Evolutionary conservation across 208 protist species (phyloP).

Genomic region (Crithidia bombi): DNA sequence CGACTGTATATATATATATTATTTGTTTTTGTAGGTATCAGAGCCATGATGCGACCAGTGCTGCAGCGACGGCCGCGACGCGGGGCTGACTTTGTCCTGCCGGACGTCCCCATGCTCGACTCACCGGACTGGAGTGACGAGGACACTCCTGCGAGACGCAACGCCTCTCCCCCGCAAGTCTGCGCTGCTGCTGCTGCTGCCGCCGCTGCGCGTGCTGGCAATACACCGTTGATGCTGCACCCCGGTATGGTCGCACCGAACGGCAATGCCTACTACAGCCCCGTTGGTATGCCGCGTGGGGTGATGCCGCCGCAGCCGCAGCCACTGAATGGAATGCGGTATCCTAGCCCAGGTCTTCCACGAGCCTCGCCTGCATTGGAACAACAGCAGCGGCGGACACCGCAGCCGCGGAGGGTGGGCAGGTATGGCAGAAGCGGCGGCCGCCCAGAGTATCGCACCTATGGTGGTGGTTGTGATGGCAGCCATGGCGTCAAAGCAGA

Average conservation of each 20-base stretch:
- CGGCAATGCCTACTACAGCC: background rate
- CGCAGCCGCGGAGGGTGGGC: background rate
- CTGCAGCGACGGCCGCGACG: conserved; percentile 3
- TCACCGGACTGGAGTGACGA: conserved; percentile 40
- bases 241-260: background rate
- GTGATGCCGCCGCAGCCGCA: background rate
- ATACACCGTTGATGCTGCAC: background rate
- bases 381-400: conserved; percentile 4
- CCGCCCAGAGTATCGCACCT: background rate
- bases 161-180: background rate
- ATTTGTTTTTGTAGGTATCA: background rate
- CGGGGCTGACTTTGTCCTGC: conserved; percentile 38
- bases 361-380: background rate
- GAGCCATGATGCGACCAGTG: conserved; percentile 16
- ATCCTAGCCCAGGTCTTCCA: background rate
- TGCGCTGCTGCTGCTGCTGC: background rate
- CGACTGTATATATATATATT: background rate
- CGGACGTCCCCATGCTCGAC: conserved; percentile 32
- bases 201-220: background rate
- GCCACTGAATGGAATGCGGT: background rate
- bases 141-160: background rate
- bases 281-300: background rate
- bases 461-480: background rate
- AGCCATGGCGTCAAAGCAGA: too few relatives aligned
- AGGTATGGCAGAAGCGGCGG: background rate